Base-by-base conservation (phyloP, 371 early-diverging fungal species). In the Batkoa obscura region DNA sequence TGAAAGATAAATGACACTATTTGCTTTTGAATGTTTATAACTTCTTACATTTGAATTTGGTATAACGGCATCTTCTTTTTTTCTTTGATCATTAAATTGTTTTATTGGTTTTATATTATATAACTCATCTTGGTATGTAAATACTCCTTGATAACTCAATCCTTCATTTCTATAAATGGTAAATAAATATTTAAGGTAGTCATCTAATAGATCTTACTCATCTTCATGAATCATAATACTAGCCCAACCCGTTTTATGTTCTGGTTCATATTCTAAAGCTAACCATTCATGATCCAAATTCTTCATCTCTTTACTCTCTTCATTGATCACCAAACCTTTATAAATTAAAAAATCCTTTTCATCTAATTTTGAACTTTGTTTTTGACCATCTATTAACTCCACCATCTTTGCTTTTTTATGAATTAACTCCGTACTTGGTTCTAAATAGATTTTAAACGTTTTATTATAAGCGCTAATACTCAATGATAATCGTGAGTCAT, bases 341-440 rank as follows among this genome's bases (percentile, higher is more conserved):
- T 61, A 60, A 31, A 23, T 23, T 23, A 23, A 23, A 23, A 23
- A 23, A 23, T 23, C 23, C 23, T 23, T 23, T 23, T 23, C 23
- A 23, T 23, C 58, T 57, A 6, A 55, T 38, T 15, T 58, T 60
- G 2, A 66, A 67, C 36, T 67, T 62, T 1, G 43, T 10, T 58
- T 64, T 15, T 23, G 23, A 23, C 23, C 23, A 23, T 23, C 23
- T 23, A 23, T 23, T 59, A 71, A 36, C 43, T 61, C 59, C 30
- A 66, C 60, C 52, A 70, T 63, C 43, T 59, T 62, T 1, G 84
- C 84, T 1, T 76, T 64, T 0, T 82, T 75, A 63, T 87, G 89
- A 45, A 89, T 64, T 38, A 90, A 59, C 43, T 83, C 80, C 23
- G 58, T 15, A 67, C 88, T 85, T 33, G 84, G 88, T 58, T 73